Conservation (phyloP, 2,329 filamentous ascomycete species). For the Cladophialophora immunda region DNA sequence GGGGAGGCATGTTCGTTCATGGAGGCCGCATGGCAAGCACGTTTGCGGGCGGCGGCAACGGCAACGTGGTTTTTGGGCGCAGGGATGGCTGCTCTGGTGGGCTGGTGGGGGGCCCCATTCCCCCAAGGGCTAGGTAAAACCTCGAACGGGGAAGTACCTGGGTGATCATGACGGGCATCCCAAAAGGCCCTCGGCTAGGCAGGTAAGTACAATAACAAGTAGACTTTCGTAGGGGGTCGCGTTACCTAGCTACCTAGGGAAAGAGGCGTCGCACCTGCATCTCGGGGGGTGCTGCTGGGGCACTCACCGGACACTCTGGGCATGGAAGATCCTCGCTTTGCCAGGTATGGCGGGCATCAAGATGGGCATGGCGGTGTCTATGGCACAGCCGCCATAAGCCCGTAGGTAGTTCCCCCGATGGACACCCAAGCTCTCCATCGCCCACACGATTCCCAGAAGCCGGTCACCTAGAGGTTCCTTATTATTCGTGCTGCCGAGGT, state of each 20-base stretch:
- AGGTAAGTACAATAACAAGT: not conserved
- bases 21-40: constrained; percentile 14
- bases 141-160: constrained; percentile 2
- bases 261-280: not conserved
- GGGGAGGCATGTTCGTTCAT: constrained; percentile 10
- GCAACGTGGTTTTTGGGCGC: constrained; percentile 8
- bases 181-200: not conserved
- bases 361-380: constrained; percentile 19
- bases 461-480: not conserved
- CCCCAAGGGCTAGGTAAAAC: not conserved
- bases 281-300: not conserved
- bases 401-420: constrained; percentile 1
- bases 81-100: constrained; percentile 2
- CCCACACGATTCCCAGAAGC: not conserved
- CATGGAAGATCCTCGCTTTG: constrained; percentile 20
- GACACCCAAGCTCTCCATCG: not conserved
- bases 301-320: constrained; percentile 8
- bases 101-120: constrained; percentile 8
- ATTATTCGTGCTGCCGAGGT: not conserved
- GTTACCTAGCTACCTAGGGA: not conserved
- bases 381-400: not conserved
- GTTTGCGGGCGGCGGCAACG: constrained; percentile 14
- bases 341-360: constrained; percentile 21
- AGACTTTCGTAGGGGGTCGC: not conserved
- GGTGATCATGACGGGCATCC: constrained; percentile 4